Evolutionary conservation across 495 filamentous ascomycete genomes (phyloP), one percentile per base, ranked within the genome.

Genomic region (Wilcoxina mikolae): DNA sequence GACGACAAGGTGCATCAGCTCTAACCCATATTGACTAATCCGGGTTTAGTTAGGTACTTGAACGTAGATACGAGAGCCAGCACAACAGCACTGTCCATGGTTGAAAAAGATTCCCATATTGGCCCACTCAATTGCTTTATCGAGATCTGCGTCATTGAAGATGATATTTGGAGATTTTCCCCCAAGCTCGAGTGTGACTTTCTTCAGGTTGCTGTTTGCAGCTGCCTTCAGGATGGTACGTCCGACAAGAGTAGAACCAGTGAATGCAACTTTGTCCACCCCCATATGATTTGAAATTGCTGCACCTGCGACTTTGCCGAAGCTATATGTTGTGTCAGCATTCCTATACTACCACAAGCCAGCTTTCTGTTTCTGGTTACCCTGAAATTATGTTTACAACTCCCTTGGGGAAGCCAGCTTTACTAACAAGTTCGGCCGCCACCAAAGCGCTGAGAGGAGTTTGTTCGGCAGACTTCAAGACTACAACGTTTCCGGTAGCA

Each of bases 31-130:
- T n/a, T n/a, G n/a, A n/a, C n/a, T n/a, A n/a, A n/a, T n/a, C n/a
- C n/a, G n/a, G n/a, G n/a, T n/a, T n/a, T n/a, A n/a, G n/a, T n/a
- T n/a, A n/a, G n/a, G n/a, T n/a, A n/a, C n/a, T n/a, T 96, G 90
- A 54, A 96, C 90, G 71, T 94, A 94, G 68, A 96, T 76, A 66
- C 90, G 85, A 54, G 88, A 94, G 61, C 90, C 90, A 60, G 90
- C 90, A 67, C 88, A 95, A 83, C 90, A 96, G 81, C 83, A 88
- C 73, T 96, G 91, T 67, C 90, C 90, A 74, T 96, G 91, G 79
- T 96, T 96, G 77, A 76, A 96, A 83, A 87, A 96, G 68, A 96
- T 95, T 68, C 90, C 90, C 56, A 91, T 94, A 83, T 96, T 96
- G 69, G 90, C 85, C 90, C 90, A 96, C 17, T 82, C 86, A 71